Evolutionary conservation across 2,329 filamentous ascomycete species (phyloP).

Genomic region (Achaetomium macrosporum): DNA sequence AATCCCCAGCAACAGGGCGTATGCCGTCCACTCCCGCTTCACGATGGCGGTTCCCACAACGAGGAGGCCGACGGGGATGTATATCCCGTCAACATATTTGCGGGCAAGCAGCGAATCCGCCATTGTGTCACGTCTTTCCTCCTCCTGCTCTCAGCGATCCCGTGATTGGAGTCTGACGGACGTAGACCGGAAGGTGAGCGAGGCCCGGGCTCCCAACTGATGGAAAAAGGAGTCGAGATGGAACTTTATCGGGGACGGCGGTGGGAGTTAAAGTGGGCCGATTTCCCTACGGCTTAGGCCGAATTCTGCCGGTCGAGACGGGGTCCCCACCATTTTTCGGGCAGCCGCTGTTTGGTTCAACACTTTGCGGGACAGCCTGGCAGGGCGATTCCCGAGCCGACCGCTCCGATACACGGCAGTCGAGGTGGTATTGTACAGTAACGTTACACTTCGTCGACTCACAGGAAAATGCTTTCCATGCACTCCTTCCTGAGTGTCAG

Average conservation of each 20-base stretch:
- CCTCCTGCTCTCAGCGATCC: background rate
- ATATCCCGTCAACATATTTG: constrained; percentile 71
- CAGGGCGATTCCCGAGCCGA: background rate
- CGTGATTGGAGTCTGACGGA: background rate
- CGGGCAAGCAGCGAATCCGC: constrained; percentile 44
- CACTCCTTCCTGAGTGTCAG: background rate
- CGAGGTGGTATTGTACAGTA: background rate
- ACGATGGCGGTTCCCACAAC: constrained; percentile 70
- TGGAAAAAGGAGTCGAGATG: constrained; percentile 5
- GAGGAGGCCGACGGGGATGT: constrained; percentile 75
- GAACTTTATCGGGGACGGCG: constrained; percentile 5
- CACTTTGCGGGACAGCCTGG: constrained; percentile 6
- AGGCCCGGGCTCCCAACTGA: constrained; percentile 1
- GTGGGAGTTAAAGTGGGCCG: constrained; percentile 15
- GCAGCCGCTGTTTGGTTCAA: constrained; percentile 6
- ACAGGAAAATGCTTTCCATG: background rate
- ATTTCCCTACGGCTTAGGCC: constrained; percentile 16
- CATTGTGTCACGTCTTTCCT: constrained; percentile 29
- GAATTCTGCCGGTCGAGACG: constrained; percentile 10
- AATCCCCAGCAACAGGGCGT: constrained; percentile 61
- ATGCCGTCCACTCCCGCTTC: constrained; percentile 71
- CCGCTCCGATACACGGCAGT: constrained; percentile 10
- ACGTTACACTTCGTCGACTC: background rate
- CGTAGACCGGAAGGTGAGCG: background rate
- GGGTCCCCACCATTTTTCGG: constrained; percentile 4